Conservation (phyloP, 148 eudicot species). For the Cornus kousa region DNA sequence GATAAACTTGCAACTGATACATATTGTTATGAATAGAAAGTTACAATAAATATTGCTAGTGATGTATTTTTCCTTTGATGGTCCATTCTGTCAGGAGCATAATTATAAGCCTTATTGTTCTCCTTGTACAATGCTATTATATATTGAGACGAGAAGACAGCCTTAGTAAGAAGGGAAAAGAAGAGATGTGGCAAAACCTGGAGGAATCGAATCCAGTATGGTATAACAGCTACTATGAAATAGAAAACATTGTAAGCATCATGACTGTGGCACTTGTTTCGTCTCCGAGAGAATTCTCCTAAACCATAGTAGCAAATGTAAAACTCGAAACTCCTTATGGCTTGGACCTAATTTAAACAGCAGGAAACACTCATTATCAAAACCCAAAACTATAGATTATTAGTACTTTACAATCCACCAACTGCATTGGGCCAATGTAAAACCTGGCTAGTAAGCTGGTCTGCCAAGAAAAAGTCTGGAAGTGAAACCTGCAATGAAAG, state of each 20-base stretch:
- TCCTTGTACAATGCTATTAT: too few relatives aligned
- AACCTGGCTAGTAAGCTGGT: conserved; percentile 54
- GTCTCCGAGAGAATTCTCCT: conserved; percentile 29
- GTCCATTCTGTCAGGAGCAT: too few relatives aligned
- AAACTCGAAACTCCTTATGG: conserved; percentile 43
- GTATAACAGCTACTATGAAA: conserved; percentile 62
- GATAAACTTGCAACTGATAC: background rate
- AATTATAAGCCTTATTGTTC: too few relatives aligned
- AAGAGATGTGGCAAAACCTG: conserved; percentile 47
- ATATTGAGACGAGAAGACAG: too few relatives aligned
- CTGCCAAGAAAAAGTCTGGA: conserved; percentile 53
- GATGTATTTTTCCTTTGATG: too few relatives aligned
- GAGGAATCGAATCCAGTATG: conserved; percentile 79
- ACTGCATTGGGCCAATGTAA: background rate
- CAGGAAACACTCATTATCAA: background rate
- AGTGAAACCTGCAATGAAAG: conserved; percentile 37
- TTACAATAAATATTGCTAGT: too few relatives aligned
- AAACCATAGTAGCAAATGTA: conserved; percentile 46
- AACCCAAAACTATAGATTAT: background rate
- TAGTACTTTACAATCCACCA: background rate
- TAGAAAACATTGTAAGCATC: conserved; percentile 65
- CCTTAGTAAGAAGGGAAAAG: background rate
- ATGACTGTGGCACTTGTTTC: conserved; percentile 42
- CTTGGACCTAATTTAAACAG: conserved; percentile 34
- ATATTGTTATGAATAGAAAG: too few relatives aligned